A percentile compares a stretch with the other conserved stretches of the same genome.
phyloP scores from a whole-genome alignment of 139 green algal species.

The Chlorella sp. region DNA sequence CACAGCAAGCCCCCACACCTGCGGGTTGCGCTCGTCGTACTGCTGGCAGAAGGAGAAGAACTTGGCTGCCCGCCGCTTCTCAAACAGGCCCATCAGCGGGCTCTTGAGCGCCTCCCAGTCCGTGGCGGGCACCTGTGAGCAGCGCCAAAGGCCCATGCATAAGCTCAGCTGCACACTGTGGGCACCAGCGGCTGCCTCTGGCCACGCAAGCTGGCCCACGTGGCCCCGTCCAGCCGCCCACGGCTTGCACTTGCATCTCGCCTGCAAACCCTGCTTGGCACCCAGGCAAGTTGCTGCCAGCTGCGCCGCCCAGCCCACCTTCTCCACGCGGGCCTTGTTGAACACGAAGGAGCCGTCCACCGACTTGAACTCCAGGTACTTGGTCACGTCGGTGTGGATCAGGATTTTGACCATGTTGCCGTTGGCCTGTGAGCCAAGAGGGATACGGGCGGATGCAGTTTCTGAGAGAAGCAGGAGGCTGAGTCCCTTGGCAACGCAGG shows the following conservation, averaged over 20 bases:
- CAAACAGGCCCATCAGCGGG: constrained; percentile 96
- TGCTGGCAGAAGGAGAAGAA: constrained; percentile 98
- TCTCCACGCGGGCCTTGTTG: constrained; percentile 89
- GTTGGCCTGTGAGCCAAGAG: constrained; percentile 34
- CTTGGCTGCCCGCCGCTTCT: constrained; percentile 92
- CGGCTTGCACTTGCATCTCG: too few species aligned
- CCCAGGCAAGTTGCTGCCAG: not conserved
- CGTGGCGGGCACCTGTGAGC: constrained; percentile 80
- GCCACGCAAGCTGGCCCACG: too few species aligned
- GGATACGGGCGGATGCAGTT: not conserved
- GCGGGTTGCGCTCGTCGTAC: constrained; percentile 83
- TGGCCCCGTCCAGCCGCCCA: too few species aligned
- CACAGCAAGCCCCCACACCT: not conserved
- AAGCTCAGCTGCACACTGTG: too few species aligned
- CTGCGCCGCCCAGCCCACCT: constrained; percentile 45
- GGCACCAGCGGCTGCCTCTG: too few species aligned
- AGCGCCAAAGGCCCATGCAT: too few species aligned
- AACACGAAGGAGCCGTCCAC: constrained; percentile 96
- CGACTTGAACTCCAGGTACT: constrained; percentile 99
- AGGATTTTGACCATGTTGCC: constrained; percentile 92
- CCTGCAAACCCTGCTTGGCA: too few species aligned
- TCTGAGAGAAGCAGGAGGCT: constrained; percentile 69
- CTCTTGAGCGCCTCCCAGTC: constrained; percentile 94
- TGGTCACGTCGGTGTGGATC: constrained; percentile 97
- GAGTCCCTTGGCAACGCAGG: constrained; percentile 96